These are phyloP conservation scores for Solanum hybrid DNA, from an alignment of 305 asterid genomes.

Conservation along the genomic window DNA sequence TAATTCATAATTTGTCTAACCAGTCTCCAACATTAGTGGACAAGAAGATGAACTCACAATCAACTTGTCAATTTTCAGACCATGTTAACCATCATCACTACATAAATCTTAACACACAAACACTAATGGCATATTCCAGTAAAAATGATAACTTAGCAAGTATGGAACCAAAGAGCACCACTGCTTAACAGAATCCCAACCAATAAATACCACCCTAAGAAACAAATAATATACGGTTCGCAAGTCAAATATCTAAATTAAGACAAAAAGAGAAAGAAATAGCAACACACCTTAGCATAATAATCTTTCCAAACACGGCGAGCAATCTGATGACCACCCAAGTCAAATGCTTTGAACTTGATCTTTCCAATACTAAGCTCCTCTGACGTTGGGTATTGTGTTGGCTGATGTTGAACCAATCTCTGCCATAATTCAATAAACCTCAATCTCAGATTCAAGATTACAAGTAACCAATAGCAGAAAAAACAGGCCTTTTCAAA, in stretches of 20 bases:
- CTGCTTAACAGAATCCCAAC: not conserved
- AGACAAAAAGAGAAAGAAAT: not conserved
- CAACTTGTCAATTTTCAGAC: not conserved
- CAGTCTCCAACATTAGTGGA: not conserved
- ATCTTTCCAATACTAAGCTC: too few species aligned
- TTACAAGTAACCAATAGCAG: too few species aligned
- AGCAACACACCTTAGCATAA: slow-evolving; percentile 68
- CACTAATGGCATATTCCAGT: not conserved
- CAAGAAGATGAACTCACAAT: not conserved
- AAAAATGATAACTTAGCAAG: not conserved
- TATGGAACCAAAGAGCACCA: not conserved
- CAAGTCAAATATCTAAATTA: not conserved
- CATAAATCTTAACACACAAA: not conserved
- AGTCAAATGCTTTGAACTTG: slow-evolving; percentile 41
- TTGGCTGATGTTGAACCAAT: too few species aligned
- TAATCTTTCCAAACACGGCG: slow-evolving; percentile 98
- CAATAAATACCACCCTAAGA: not conserved
- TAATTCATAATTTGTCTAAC: not conserved
- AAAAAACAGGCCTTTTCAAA: too few species aligned
- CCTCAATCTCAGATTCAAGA: too few species aligned
- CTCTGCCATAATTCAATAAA: too few species aligned
- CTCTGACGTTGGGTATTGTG: too few species aligned
- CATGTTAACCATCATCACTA: not conserved
- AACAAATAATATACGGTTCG: not conserved
- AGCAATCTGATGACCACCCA: slow-evolving; percentile 96